phyloP scores from a whole-genome alignment of 1,139 yeast genomes.

The Hemisphaericaspora lyxosophila region DNA sequence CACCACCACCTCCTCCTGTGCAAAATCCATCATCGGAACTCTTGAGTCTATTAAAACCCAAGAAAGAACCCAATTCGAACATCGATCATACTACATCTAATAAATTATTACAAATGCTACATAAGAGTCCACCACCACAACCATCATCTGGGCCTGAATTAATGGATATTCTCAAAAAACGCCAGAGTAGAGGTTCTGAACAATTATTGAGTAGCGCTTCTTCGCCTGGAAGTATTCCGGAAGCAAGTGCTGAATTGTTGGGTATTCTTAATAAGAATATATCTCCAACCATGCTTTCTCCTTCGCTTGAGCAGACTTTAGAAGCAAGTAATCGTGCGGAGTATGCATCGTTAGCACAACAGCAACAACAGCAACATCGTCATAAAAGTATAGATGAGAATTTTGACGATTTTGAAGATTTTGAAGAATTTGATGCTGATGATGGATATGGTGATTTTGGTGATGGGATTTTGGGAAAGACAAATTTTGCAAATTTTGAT shows the following conservation, averaged over 20 bases:
- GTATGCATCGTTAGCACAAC: constrained; percentile 4
- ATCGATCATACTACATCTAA: constrained; percentile 8
- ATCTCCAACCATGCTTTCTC: constrained; percentile 7
- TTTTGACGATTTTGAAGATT: constrained; percentile 40
- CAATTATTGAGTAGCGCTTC: not conserved
- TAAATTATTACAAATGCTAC: constrained; percentile 18
- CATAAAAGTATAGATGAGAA: constrained; percentile 1
- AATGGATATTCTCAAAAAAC: constrained; percentile 6
- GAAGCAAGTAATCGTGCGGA: constrained; percentile 3
- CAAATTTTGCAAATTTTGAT: constrained; percentile 22
- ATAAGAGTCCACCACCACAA: not conserved
- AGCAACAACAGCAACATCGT: constrained; percentile 4
- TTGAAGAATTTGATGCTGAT: too few relatives aligned
- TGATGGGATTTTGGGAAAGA: constrained; percentile 8
- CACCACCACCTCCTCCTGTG: constrained; percentile 3
- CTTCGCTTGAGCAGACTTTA: constrained; percentile 2
- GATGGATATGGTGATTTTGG: constrained; percentile 22
- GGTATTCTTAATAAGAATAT: constrained; percentile 4
- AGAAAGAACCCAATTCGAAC: not conserved
- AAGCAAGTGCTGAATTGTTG: constrained; percentile 3
- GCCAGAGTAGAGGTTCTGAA: not conserved
- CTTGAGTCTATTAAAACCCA: constrained; percentile 23
- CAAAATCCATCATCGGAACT: constrained; percentile 16
- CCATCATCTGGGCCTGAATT: constrained; percentile 9
- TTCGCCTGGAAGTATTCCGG: constrained; percentile 1